These are phyloP conservation scores for Nyssa sinensis DNA, from an alignment of 148 eudicot genomes.

Conservation along the genomic window DNA sequence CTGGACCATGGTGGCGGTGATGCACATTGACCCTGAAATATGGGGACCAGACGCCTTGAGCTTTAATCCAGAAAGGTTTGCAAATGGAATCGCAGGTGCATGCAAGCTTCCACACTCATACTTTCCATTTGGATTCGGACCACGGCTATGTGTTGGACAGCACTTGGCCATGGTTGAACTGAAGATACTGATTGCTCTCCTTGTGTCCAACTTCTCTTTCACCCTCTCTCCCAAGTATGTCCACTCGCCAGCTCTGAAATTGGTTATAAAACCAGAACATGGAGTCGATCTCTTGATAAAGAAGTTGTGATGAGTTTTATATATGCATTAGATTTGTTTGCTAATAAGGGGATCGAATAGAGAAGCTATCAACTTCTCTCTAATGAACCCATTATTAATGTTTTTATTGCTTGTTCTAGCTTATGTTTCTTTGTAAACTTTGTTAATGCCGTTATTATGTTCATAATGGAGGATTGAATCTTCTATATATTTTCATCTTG, in stretches of 20 bases:
- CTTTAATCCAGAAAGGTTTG: conserved; percentile 20
- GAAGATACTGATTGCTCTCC: not conserved
- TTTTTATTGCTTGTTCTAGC: too few species aligned
- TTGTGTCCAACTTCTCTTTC: conserved; percentile 13
- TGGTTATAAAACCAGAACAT: conserved; percentile 13
- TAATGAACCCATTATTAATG: too few species aligned
- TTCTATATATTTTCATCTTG: too few species aligned
- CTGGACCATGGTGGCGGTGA: not conserved
- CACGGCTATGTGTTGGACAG: conserved; percentile 15
- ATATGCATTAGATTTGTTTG: too few species aligned
- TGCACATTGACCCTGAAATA: conserved; percentile 7
- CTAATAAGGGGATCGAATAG: too few species aligned
- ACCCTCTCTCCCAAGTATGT: conserved; percentile 9
- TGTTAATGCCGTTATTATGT: too few species aligned
- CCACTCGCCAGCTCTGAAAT: conserved; percentile 8
- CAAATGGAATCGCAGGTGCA: conserved; percentile 10
- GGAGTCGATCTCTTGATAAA: conserved; percentile 13
- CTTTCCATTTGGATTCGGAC: conserved; percentile 20
- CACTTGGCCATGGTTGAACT: conserved; percentile 18
- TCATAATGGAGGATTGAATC: too few species aligned
- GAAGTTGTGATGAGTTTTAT: not conserved
- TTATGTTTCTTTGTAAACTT: too few species aligned
- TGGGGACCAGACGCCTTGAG: conserved; percentile 18
- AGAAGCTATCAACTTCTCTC: too few species aligned
- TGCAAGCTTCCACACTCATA: conserved; percentile 20